A percentile compares a stretch with the other conserved stretches of the same genome.
Conservation (phyloP, 2,329 filamentous ascomycete species). For the Penicillium glabrum region DNA sequence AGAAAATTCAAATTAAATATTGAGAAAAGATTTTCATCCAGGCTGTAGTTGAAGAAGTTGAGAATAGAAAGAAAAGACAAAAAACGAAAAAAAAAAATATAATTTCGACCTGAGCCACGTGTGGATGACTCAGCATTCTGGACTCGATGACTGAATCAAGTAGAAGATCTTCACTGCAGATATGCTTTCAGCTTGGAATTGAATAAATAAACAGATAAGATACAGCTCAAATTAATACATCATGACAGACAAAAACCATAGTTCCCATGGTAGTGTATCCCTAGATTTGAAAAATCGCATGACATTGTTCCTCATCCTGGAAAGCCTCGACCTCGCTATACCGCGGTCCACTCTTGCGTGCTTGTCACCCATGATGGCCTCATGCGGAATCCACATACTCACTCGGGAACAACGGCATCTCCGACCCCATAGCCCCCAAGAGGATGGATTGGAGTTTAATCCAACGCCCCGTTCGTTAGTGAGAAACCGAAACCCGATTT, state of each 20-base stretch:
- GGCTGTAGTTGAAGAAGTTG: too few relatives aligned
- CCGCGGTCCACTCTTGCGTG: slow-evolving; percentile 9
- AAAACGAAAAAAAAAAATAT: too few relatives aligned
- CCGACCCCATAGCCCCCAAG: not conserved
- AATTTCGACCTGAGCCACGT: not conserved
- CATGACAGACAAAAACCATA: not conserved
- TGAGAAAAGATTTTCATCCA: too few relatives aligned
- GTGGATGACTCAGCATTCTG: slow-evolving; percentile 2
- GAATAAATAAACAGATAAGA: not conserved
- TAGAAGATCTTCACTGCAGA: not conserved
- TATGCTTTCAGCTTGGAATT: not conserved
- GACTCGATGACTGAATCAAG: not conserved
- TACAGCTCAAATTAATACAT: not conserved
- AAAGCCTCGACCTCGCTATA: not conserved
- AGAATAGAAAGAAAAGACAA: not conserved
- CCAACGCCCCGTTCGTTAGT: not conserved
- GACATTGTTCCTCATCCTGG: not conserved
- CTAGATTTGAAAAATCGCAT: not conserved
- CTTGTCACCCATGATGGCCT: slow-evolving; percentile 12
- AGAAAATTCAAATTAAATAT: too few relatives aligned
- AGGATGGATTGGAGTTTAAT: not conserved
- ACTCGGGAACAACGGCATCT: not conserved
- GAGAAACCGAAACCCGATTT: not conserved
- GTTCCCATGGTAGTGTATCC: not conserved
- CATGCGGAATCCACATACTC: slow-evolving; percentile 10